Percentiles rank a stretch among this genome's conserved stretches.
Evolutionary conservation across 2,329 filamentous ascomycete species (phyloP).

Genomic region (Lachnellula hyalina): DNA sequence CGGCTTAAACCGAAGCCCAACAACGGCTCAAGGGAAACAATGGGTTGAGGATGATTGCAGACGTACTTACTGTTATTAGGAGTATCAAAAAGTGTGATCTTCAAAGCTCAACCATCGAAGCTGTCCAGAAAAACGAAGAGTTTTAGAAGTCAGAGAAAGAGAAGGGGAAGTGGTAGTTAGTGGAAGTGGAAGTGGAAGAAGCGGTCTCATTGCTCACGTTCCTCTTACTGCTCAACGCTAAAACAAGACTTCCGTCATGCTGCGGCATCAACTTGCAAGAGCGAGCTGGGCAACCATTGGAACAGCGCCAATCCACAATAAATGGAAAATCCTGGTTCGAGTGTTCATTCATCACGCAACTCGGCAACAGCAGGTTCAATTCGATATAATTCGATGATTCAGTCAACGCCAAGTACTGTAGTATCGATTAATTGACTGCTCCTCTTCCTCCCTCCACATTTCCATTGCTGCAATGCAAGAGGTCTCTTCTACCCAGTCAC

Average conservation of each 20-base stretch:
- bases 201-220: background rate
- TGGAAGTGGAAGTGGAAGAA: background rate
- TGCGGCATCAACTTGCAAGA: background rate
- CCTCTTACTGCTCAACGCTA: background rate
- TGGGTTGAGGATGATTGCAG: slow-evolving; percentile 1
- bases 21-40: slow-evolving; percentile 1
- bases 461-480: background rate
- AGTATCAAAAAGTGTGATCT: background rate
- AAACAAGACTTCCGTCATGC: background rate
- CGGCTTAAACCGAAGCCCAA: background rate
- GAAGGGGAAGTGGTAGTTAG: background rate
- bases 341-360: background rate
- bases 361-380: background rate
- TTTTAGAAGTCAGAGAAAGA: background rate
- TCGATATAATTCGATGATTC: background rate
- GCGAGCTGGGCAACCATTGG: background rate
- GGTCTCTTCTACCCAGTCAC: background rate
- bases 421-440: background rate
- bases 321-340: background rate
- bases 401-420: background rate
- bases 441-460: background rate
- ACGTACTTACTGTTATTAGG: slow-evolving; percentile 8
- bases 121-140: background rate
- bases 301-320: background rate
- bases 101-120: slow-evolving; percentile 25